Evolutionary conservation across 1,139 yeast genomes (phyloP), one percentile per base, ranked within the genome.

Genomic region (Candida sojae): DNA sequence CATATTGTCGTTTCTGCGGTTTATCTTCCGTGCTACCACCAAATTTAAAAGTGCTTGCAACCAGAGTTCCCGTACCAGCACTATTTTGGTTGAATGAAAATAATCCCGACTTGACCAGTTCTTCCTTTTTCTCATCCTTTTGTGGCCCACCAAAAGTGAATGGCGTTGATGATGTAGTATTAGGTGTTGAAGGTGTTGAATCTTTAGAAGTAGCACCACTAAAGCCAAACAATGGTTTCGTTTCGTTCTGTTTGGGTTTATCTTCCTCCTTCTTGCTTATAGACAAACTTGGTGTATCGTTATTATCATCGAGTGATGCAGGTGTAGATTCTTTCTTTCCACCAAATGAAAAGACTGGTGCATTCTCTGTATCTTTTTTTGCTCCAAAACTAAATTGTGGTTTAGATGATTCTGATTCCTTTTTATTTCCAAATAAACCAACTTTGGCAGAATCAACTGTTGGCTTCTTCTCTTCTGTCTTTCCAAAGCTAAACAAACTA

Each of bases 301-400:
- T 25, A 3, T 11, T 36, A 6, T 36, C 39, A 10, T 36, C 13
- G 8, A 26, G 45, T 6, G 45, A 29, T 9, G 42, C 39, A 12
- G 47, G 29, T n/a, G 41, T 25, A 4, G 42, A 11, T 25, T 45
- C 42, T 2, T 47, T 36, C 34, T 46, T 43, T 21, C 49, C 26
- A 3, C 57, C 59, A 48, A 56, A 53, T 6, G 53, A 43, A 39
- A 56, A 50, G 11, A 45, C 29, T 12, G 53, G 52, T 7, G 45
- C 40, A 9, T 49, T 42, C n/a, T 36, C 44, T n/a, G 46, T 31
- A 11, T 37, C 37, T 21, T 26, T 41, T 11, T 35, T 45, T 28
- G 12, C 13, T 23, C 44, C 46, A 39, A 49, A 47, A 12, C 25
- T 30, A 11, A 30, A 30, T 10, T 4, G 13, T 13, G 39, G 34